phyloP scores from a whole-genome alignment of 2,329 filamentous ascomycete species.

The Pyrenophora tritici-repentis region DNA sequence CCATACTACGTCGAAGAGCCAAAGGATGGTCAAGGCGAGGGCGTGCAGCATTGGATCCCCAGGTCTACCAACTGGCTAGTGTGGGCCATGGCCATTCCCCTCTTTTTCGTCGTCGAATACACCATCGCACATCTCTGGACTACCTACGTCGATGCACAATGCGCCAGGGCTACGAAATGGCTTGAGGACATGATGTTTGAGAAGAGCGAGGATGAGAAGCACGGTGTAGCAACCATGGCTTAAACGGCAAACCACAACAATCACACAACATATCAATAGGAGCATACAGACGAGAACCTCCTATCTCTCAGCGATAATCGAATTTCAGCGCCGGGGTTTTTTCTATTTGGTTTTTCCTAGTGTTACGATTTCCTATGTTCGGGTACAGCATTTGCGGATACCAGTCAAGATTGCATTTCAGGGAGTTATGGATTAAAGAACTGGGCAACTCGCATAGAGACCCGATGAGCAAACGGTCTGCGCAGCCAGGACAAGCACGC shows the following conservation, averaged over 20 bases:
- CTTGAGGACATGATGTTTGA: slow-evolving; percentile 57
- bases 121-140: slow-evolving; percentile 57
- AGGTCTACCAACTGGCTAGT: slow-evolving; percentile 46
- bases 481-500: neutral
- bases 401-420: slow-evolving; percentile 7
- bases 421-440: slow-evolving; percentile 7
- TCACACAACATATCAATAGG: neutral
- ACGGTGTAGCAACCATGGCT: slow-evolving; percentile 32
- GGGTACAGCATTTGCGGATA: slow-evolving; percentile 8
- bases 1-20: slow-evolving; percentile 49
- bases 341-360: neutral
- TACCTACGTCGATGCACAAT: slow-evolving; percentile 57
- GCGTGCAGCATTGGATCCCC: slow-evolving; percentile 51
- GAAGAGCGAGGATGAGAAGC: slow-evolving; percentile 48
- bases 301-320: neutral
- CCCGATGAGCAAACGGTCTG: slow-evolving; percentile 3
- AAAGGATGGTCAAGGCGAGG: slow-evolving; percentile 46
- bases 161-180: slow-evolving; percentile 55
- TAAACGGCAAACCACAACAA: slow-evolving; percentile 10
- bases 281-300: slow-evolving; percentile 14
- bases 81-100: slow-evolving; percentile 52
- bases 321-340: neutral
- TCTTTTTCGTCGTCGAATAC: slow-evolving; percentile 56
- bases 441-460: slow-evolving; percentile 1
- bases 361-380: slow-evolving; percentile 11